A percentile compares a stretch with the other conserved stretches of the same genome.
phyloP scores from a whole-genome alignment of 2,329 filamentous ascomycete species.

The Cordyceps farinosa region DNA sequence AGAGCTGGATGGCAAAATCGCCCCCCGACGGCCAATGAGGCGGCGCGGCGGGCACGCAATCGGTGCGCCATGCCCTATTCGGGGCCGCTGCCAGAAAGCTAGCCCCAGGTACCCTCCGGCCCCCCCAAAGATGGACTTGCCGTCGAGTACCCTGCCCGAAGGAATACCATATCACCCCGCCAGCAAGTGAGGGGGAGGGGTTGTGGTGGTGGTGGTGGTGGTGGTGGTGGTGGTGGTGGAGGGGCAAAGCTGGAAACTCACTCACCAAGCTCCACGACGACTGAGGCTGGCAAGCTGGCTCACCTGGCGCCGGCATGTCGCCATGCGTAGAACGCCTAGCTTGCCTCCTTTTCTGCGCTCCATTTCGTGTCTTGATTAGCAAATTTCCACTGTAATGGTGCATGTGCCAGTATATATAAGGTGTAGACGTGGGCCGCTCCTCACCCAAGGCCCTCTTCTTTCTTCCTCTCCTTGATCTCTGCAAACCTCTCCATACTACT shows the following conservation, averaged over 20 bases:
- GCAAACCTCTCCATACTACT: neutral
- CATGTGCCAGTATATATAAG: neutral
- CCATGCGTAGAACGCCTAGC: neutral
- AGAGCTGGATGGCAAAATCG: conserved; percentile 28
- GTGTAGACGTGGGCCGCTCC: conserved; percentile 1
- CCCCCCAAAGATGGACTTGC: neutral
- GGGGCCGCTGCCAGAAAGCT: neutral
- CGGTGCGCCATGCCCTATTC: conserved; percentile 21
- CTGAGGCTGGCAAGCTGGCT: neutral
- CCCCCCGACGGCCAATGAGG: conserved; percentile 25
- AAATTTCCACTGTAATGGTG: conserved; percentile 11
- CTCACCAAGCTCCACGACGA: neutral
- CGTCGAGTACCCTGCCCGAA: no score
- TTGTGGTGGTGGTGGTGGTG: neutral
- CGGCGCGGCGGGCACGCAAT: conserved; percentile 28
- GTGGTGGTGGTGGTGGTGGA: conserved; percentile 4
- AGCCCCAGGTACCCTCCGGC: neutral
- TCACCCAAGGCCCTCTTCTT: neutral
- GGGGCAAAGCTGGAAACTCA: conserved; percentile 1
- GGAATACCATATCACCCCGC: neutral
- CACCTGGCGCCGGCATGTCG: conserved; percentile 1
- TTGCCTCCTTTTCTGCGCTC: neutral
- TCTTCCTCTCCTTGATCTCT: neutral
- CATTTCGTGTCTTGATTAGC: neutral
- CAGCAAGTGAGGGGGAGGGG: conserved; percentile 13